Percentiles rank a stretch among this genome's conserved stretches.
Evolutionary conservation across 2,329 filamentous ascomycete genomes (phyloP).

Genomic region (Aspergillus sojae): DNA sequence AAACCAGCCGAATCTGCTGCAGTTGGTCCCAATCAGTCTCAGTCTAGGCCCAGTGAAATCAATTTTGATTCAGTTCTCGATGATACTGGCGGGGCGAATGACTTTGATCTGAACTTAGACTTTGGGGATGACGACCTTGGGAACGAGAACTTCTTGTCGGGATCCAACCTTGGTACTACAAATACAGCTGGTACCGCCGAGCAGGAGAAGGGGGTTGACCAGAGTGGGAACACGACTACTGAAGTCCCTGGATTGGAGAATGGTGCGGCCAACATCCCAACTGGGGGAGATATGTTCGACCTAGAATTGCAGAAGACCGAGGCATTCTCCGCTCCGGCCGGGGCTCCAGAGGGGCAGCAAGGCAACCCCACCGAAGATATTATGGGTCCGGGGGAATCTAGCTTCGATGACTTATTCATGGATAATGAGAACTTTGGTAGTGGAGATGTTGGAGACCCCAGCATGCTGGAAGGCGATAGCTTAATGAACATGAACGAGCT

Average conservation of each 20-base stretch:
- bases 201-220: constrained; percentile 19
- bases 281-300: constrained; percentile 40
- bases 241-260: constrained; percentile 36
- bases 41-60: constrained; percentile 34
- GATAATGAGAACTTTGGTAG: constrained; percentile 42
- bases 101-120: constrained; percentile 44
- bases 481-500: constrained; percentile 44
- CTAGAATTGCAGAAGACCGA: constrained; percentile 37
- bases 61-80: constrained; percentile 47
- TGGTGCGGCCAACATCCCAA: constrained; percentile 31
- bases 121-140: constrained; percentile 43
- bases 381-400: constrained; percentile 45
- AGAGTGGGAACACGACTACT: constrained; percentile 26
- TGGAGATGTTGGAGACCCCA: constrained; percentile 33
- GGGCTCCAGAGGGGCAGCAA: constrained; percentile 20
- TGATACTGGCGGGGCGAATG: constrained; percentile 34
- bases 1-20: constrained; percentile 21
- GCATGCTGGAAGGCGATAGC: constrained; percentile 38
- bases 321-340: constrained; percentile 23
- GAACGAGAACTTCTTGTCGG: constrained; percentile 42
- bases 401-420: constrained; percentile 50
- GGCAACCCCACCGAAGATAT: constrained; percentile 34
- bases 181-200: constrained; percentile 19
- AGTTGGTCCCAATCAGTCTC: constrained; percentile 25
- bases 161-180: constrained; percentile 31